Evolutionary conservation across 1,284 basidiomycete species (phyloP), one percentile per base, ranked within the genome.

Genomic region (Fomitopsis palustris): DNA sequence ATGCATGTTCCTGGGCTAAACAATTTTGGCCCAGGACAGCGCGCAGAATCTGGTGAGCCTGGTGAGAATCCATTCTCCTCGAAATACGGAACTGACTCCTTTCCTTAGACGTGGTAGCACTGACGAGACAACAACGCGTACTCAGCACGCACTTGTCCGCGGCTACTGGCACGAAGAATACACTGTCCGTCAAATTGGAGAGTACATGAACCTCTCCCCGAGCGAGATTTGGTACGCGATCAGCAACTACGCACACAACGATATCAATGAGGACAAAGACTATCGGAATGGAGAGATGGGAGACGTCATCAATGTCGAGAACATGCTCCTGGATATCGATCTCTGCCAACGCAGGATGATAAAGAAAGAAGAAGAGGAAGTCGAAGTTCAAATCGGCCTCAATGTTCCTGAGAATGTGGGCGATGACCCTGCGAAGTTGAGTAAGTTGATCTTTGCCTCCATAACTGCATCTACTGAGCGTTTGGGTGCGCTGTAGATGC

Each of bases 61-160:
- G n/a, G n/a, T n/a, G n/a, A n/a, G n/a, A n/a, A n/a, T n/a, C n/a
- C n/a, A n/a, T n/a, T n/a, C n/a, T n/a, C n/a, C n/a, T n/a, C n/a
- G n/a, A n/a, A n/a, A n/a, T n/a, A n/a, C n/a, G n/a, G n/a, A n/a
- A n/a, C n/a, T n/a, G 31, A 33, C 31, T 33, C 31, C 31, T 27
- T 45, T 10, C 6, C 31, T 7, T 25, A 45, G 39, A 35, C 25
- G 25, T n/a, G 17, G 33, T 29, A 29, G 38, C 16, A n/a, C 41
- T 5, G 19, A 43, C 3, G n/a, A 33, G 31, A 10, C 31, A 33
- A 43, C 38, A 16, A 35, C 56, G 10, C 53, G 60, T 8, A 61
- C 54, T 6, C 27, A 55, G 25, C 45, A 43, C n/a, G 60, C 60
- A 17, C n/a, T 61, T 31, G 41, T 61, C 9, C 56, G 55, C 29